A percentile compares a stretch with the other conserved stretches of the same genome.
These are phyloP conservation scores for Saccharomycopsis amapae DNA, from an alignment of 805 yeast genomes.

Conservation along the genomic window DNA sequence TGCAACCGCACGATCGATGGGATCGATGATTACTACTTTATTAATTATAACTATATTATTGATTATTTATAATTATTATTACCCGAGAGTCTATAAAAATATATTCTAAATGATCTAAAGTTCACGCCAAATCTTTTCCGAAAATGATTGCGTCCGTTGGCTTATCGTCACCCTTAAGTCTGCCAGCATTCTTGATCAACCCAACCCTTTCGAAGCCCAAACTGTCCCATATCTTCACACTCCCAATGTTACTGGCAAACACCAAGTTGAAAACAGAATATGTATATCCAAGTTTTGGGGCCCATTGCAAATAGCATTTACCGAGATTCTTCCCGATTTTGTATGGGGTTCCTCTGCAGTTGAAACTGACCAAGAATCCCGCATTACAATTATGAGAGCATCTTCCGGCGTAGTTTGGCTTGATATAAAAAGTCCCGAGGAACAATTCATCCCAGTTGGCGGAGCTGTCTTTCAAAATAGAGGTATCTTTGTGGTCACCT, in stretches of 20 bases:
- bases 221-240: constrained; percentile 72
- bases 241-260: constrained; percentile 71
- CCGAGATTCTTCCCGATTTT: constrained; percentile 72
- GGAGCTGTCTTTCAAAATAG: constrained; percentile 23
- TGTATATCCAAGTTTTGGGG: constrained; percentile 69
- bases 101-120: too few relatives aligned
- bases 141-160: constrained; percentile 72
- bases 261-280: constrained; percentile 86
- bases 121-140: constrained; percentile 69
- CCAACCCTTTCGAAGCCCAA: constrained; percentile 82
- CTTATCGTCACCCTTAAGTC: constrained; percentile 53
- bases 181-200: constrained; percentile 62
- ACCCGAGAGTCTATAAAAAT: too few relatives aligned
- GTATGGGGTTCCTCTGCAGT: constrained; percentile 45
- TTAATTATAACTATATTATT: too few relatives aligned
- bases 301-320: constrained; percentile 56
- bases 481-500: constrained; percentile 28
- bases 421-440: constrained; percentile 72
- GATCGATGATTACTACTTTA: too few relatives aligned
- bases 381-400: constrained; percentile 85
- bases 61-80: too few relatives aligned
- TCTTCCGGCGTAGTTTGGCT: constrained; percentile 82
- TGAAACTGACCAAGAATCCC: constrained; percentile 65
- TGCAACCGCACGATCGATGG: too few relatives aligned
- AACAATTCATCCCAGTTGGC: constrained; percentile 41